These are phyloP conservation scores for Hypholoma fasciculare DNA, from an alignment of 768 basidiomycete species.

Conservation along the genomic window DNA sequence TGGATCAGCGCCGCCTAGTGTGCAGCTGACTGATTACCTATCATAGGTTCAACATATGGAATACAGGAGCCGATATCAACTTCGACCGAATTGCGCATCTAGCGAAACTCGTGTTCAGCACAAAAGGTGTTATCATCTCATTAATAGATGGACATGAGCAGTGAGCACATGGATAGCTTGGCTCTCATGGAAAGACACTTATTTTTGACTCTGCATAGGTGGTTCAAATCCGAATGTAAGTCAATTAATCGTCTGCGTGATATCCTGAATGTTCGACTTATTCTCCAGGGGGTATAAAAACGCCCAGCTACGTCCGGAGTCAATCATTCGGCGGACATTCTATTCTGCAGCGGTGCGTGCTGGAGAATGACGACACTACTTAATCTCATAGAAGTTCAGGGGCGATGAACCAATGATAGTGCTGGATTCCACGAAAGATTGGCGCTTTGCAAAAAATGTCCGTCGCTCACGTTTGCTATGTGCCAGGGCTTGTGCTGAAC, in stretches of 20 bases:
- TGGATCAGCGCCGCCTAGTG: too few species aligned
- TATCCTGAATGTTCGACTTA: conserved; percentile 7
- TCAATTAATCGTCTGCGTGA: neutral
- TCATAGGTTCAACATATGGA: conserved; percentile 83
- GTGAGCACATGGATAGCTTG: conserved; percentile 41
- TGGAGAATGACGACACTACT: neutral
- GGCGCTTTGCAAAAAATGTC: conserved; percentile 87
- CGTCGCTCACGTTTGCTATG: conserved; percentile 21
- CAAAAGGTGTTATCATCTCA: conserved; percentile 81
- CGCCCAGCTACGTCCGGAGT: conserved; percentile 45
- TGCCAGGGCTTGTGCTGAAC: neutral
- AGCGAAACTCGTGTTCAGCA: conserved; percentile 89
- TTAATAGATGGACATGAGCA: conserved; percentile 84
- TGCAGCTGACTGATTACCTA: neutral
- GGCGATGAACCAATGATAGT: conserved; percentile 88
- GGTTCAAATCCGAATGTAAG: conserved; percentile 90
- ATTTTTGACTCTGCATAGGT: conserved; percentile 41
- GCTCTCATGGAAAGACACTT: neutral
- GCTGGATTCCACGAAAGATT: conserved; percentile 76
- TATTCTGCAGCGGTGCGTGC: conserved; percentile 71
- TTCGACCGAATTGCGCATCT: conserved; percentile 95
- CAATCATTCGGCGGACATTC: conserved; percentile 83
- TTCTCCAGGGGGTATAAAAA: conserved; percentile 44
- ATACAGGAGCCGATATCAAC: conserved; percentile 82
- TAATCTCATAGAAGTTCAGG: conserved; percentile 33